Evolutionary conservation across 2,329 filamentous ascomycete species (phyloP), one percentile per base, ranked within the genome.

Genomic region (Diplocarpon rosae): DNA sequence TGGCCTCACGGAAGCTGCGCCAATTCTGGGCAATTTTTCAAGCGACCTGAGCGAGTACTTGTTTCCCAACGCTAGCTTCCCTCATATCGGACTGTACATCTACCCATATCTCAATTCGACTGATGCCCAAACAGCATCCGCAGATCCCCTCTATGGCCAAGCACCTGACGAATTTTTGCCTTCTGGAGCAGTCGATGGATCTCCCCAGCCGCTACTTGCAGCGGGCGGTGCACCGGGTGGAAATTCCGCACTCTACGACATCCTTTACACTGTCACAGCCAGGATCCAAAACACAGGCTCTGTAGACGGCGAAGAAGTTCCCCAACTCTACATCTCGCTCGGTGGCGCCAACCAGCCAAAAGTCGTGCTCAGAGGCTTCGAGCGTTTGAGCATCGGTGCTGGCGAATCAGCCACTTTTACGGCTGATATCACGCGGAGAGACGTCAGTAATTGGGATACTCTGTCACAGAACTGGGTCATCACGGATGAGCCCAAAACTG

Each of bases 391-490:
- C 39, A 79, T 95, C 51, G 69, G 74, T 3, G 73, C 85, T 0
- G 86, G 85, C n/a, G 63, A 77, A 63, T 77, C 72, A 41, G 70
- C 68, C 3, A 75, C 71, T 1, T 93, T 92, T 68, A 70, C 63
- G 1, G 79, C 76, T 0, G 73, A 79, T 13, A 65, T 95, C 44
- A 88, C 80, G 5, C 75, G 89, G 32, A 78, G 87, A 45, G 90
- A 95, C 59, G 55, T 95, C 45, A 87, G 82, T 61, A 92, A 88
- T 67, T 95, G 90, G 89, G 85, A 95, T 54, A 68, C 75, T 1
- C 70, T 60, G 1, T 62, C 66, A n/a, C 89, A 95, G 70, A 81
- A 95, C 69, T 96, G 90, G 89, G 75, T 87, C 37, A 55, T 62
- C 24, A 53, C 51, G 4, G 46, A 47, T 35, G 52, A 51, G 16